Conservation (phyloP, 805 yeast species). For the Wickerhamomyces chaumierensis region DNA sequence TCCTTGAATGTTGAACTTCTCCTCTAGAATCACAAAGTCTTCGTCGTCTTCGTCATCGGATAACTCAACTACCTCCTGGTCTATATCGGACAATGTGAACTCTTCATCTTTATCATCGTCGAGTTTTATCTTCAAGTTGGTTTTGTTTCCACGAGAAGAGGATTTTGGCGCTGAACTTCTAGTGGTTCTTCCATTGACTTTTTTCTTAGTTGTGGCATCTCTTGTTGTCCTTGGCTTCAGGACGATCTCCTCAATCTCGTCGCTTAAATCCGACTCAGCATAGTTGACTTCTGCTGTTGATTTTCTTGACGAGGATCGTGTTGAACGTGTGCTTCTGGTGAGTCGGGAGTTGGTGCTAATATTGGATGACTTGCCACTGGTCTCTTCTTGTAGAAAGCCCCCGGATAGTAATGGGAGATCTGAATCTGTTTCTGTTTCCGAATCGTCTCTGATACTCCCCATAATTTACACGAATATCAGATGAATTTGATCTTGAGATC, state of each 20-base stretch:
- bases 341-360: no score
- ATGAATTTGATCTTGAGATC: no score
- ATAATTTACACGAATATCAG: no score
- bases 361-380: constrained; percentile 11
- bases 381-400: constrained; percentile 18
- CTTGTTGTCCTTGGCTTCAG: not conserved
- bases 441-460: not conserved
- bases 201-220: not conserved
- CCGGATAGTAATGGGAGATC: constrained; percentile 15
- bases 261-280: constrained; percentile 1
- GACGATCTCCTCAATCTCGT: not conserved
- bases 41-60: no score
- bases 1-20: constrained; percentile 4
- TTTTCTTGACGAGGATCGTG: not conserved
- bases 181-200: not conserved
- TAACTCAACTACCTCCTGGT: no score
- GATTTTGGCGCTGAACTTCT: constrained; percentile 1
- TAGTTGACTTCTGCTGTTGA: not conserved
- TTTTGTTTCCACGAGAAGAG: not conserved
- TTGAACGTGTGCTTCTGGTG: not conserved
- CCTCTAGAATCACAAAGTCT: no score
- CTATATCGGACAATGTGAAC: constrained; percentile 12
- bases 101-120: constrained; percentile 20
- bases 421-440: constrained; percentile 13
- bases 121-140: not conserved